Percentiles rank a stretch among this genome's conserved stretches.
Evolutionary conservation across 2,329 filamentous ascomycete species (phyloP).

Genomic region (Ceratocystis lukuohia): DNA sequence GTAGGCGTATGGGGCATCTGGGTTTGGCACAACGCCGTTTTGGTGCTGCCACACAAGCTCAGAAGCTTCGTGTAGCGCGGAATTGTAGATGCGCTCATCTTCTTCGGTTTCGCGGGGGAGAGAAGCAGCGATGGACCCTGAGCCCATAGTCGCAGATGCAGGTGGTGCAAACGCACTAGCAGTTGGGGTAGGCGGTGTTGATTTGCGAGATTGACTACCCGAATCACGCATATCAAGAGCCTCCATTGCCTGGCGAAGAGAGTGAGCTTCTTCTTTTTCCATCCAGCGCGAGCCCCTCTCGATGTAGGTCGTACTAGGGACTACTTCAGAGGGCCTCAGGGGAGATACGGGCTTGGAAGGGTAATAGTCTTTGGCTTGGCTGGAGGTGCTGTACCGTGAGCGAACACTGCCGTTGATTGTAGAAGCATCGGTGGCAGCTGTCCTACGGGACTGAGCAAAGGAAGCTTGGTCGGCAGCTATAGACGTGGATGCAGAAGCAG

Average conservation of each 20-base stretch:
- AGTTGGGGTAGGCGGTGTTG: conserved; percentile 7
- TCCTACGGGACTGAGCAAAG: conserved; percentile 13
- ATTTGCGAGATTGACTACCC: conserved; percentile 19
- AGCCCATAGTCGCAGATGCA: not conserved
- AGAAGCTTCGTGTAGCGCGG: conserved; percentile 62
- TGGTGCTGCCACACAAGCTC: conserved; percentile 68
- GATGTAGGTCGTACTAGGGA: conserved; percentile 55
- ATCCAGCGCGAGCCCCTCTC: conserved; percentile 64
- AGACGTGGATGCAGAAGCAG: conserved; percentile 5
- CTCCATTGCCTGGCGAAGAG: conserved; percentile 58
- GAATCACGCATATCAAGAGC: conserved; percentile 49
- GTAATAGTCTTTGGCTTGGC: conserved; percentile 40
- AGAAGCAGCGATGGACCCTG: conserved; percentile 16
- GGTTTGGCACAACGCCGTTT: conserved; percentile 39
- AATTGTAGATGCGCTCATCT: conserved; percentile 50
- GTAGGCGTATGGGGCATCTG: conserved; percentile 54
- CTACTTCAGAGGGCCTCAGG: conserved; percentile 45
- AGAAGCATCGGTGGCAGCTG: conserved; percentile 15
- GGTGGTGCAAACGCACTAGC: conserved; percentile 13
- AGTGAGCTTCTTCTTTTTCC: conserved; percentile 64
- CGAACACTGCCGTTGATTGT: conserved; percentile 29
- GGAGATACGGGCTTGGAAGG: conserved; percentile 31
- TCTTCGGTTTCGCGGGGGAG: conserved; percentile 35
- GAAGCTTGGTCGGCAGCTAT: conserved; percentile 16
- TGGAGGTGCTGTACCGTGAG: conserved; percentile 37